Base-by-base conservation (phyloP, 2,329 filamentous ascomycete species). In the Cladosporium colombiae region DNA sequence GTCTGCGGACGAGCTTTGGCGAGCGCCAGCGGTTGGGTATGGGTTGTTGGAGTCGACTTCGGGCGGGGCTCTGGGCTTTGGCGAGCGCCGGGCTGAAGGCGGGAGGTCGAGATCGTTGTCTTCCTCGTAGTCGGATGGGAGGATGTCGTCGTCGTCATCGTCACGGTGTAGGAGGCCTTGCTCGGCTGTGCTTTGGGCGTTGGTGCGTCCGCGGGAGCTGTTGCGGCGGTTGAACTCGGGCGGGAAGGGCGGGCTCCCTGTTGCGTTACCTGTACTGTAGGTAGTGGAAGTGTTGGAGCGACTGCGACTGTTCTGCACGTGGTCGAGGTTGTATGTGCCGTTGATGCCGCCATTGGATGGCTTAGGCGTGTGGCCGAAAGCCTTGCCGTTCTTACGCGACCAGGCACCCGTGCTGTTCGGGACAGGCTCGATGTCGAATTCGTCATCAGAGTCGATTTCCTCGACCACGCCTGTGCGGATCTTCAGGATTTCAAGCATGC, bases 401-500 rank as follows among this genome's bases (percentile, higher is more conserved):
- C 93, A 96, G 8, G 90, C 88, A 13, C 89, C 89, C 16, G 59
- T 84, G 21, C 86, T 86, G 61, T 91, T 88, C 14, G 83, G 84
- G 23, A 84, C 79, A 14, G 82, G 80, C 77, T 97, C 95, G 68
- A 97, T 99, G 76, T 99, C 95, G 73, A 99, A 99, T 78, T 99
- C 95, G 75, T 99, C 95, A 75, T 99, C 95, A 53, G 92, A 97
- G 76, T 99, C 95, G 53, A 96, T 91, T 76, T 99, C 95, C 73
- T 99, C 95, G 0, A 97, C 91, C 0, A 99, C 94, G 0, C 95
- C 95, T 0, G 94, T 99, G 65, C 92, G 88, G 68, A 99, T 99
- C n/a, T 93, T 91, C 18, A 98, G 82, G 64, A 99, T 99, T 77
- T 99, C 95, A 21, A 99, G 83, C 95, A 99, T 99, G 65, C 94